Percentiles rank a stretch among this genome's conserved stretches.
These are phyloP conservation scores for Phytopythium cucurbitacearum DNA, from an alignment of 352 stramenopile species.

Conservation along the genomic window DNA sequence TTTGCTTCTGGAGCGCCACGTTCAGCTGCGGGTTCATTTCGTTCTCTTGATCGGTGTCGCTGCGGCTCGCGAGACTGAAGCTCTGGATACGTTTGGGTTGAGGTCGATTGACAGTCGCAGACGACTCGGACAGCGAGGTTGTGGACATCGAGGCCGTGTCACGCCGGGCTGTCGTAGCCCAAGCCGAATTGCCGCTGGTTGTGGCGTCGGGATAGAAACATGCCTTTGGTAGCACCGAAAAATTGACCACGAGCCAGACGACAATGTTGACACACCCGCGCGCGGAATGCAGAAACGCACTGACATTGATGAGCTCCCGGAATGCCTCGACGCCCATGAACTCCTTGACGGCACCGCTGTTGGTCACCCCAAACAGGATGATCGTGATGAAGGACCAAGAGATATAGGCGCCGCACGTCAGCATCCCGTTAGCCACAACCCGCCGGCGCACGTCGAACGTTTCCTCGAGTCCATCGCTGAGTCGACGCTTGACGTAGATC, in stretches of 20 bases:
- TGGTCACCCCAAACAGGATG: conserved; percentile 63
- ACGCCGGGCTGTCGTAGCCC: no score
- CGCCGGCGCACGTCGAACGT: conserved; percentile 80
- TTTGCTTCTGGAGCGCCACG: conserved; percentile 72
- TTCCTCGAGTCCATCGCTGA: conserved; percentile 73
- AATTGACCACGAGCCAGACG: conserved; percentile 84
- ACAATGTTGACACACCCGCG: conserved; percentile 80
- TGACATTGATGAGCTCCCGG: conserved; percentile 60
- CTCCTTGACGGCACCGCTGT: conserved; percentile 33
- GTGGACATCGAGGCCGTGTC: conserved; percentile 5
- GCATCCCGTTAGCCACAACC: conserved; percentile 72
- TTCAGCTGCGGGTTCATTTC: conserved; percentile 86
- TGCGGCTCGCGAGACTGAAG: neutral
- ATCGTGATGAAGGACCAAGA: conserved; percentile 78
- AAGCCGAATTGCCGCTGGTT: neutral
- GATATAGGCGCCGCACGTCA: conserved; percentile 82
- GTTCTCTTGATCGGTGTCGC: conserved; percentile 21
- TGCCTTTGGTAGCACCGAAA: conserved; percentile 36
- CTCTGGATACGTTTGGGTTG: conserved; percentile 4
- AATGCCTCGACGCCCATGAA: conserved; percentile 36
- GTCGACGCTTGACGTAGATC: conserved; percentile 68
- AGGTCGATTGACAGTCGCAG: conserved; percentile 15
- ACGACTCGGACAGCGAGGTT: conserved; percentile 11
- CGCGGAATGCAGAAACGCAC: conserved; percentile 75
- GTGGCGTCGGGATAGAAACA: conserved; percentile 18